Evolutionary conservation across 192 early-diverging fungal species (phyloP).

Genomic region (Rhizoclosmatium sp.): DNA sequence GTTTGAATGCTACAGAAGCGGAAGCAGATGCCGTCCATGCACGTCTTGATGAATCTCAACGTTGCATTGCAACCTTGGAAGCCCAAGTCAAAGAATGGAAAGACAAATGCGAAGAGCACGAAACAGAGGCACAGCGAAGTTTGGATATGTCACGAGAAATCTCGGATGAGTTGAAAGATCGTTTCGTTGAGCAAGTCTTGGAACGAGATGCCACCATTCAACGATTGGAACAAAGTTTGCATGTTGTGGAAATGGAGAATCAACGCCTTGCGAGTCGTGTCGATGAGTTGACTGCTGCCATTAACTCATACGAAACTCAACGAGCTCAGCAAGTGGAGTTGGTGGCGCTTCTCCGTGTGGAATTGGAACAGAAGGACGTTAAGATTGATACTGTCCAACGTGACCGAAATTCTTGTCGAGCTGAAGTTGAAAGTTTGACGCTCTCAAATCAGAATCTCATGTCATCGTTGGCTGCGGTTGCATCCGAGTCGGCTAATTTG

Average conservation of each 20-base stretch:
- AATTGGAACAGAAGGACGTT: no score
- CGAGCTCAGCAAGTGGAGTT: background rate
- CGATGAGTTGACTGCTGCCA: background rate
- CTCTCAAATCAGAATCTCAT: no score
- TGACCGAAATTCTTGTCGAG: no score
- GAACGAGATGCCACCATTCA: background rate
- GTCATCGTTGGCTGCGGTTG: no score
- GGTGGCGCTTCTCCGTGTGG: background rate
- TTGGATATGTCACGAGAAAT: background rate
- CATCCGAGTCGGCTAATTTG: no score
- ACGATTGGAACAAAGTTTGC: background rate
- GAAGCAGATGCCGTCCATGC: slow-evolving; percentile 1
- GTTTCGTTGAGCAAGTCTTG: background rate
- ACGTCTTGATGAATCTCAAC: background rate
- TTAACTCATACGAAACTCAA: background rate
- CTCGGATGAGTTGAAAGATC: background rate
- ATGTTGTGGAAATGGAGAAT: background rate
- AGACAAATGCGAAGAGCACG: background rate
- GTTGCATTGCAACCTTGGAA: background rate
- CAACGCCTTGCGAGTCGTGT: background rate
- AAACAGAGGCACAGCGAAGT: background rate
- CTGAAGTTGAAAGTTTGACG: no score
- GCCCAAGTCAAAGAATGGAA: background rate
- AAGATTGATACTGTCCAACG: no score
- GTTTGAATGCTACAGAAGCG: background rate